Conservation (phyloP, 31 red algal genomes). For the Pterothamnion heteromorphum region DNA sequence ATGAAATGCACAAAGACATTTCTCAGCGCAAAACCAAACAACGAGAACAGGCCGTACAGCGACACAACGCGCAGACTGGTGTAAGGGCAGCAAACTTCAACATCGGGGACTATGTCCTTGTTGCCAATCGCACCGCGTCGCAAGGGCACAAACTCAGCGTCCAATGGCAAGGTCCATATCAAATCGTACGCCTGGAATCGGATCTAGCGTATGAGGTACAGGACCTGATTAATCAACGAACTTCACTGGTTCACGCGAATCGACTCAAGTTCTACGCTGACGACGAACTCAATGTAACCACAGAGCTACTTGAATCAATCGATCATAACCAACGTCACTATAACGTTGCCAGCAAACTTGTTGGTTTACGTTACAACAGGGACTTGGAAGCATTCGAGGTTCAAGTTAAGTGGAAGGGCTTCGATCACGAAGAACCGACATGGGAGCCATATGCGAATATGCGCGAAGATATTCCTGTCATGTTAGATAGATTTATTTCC, state of each 20-base stretch:
- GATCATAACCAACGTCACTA: neutral
- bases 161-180: neutral
- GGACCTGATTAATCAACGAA: neutral
- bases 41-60: neutral
- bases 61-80: slow-evolving; percentile 18
- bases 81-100: neutral
- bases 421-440: neutral
- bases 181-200: neutral
- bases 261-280: neutral
- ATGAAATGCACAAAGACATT: neutral
- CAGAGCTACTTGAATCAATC: neutral
- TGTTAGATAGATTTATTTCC: neutral
- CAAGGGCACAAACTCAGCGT: neutral
- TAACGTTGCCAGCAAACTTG: neutral
- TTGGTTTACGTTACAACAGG: neutral
- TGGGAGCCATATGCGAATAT: neutral
- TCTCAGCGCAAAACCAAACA: neutral
- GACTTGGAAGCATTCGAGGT: neutral
- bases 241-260: neutral
- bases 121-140: neutral
- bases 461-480: neutral
- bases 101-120: neutral
- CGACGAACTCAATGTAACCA: neutral
- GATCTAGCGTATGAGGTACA: neutral
- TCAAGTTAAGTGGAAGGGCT: neutral